Base-by-base conservation (phyloP, 2,329 filamentous ascomycete genomes). In the Purpureocillium takamizusanense region DNA sequence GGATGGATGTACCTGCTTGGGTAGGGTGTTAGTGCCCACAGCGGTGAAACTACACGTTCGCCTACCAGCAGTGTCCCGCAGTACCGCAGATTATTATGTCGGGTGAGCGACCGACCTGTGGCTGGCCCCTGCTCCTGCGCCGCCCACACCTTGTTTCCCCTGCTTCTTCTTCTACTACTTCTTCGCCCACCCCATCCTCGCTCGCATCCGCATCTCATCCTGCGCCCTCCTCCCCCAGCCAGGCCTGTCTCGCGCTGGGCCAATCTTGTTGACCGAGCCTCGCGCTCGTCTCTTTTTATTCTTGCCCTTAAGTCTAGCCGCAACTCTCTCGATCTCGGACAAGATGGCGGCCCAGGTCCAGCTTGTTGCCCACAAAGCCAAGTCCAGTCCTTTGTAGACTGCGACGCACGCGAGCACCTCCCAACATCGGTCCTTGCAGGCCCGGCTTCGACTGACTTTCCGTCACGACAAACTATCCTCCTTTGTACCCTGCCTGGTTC, bases 281-380 rank as follows among this genome's bases (percentile, higher is more conserved):
- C 34, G 23, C 14, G 23, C 34, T 29, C 34, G 15, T 15, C 33
- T 25, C 16, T 6, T 18, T 16, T 21, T 12, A 18, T 25, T n/a
- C n/a, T n/a, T 21, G 8, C 5, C 18, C 23, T 23, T 21, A n/a
- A 35, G 18, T n/a, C 33, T 13, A 23, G 21, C 33, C 31, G 40
- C 21, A 25, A 25, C 21, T 25, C 21, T 25, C 21, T 6, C 21
- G 10, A 25, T 25, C 21, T 25, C 21, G 10, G 21, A 36, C 40
- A 36, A 42, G 40, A 42, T 42, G 40, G 40, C 40, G 30, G 27
- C 14, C 18, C 31, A 36, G 23, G 30, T 39, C 40, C 40, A 37
- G 25, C 36, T 39, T 36, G 40, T 36, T 31, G 34, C 31, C 31
- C 27, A 31, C 37, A 31, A 14, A 15, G 32, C 34, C 25, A 35